These are phyloP conservation scores for Kingdonia uniflora DNA, from an alignment of 164 flowering plant genomes.

Conservation along the genomic window DNA sequence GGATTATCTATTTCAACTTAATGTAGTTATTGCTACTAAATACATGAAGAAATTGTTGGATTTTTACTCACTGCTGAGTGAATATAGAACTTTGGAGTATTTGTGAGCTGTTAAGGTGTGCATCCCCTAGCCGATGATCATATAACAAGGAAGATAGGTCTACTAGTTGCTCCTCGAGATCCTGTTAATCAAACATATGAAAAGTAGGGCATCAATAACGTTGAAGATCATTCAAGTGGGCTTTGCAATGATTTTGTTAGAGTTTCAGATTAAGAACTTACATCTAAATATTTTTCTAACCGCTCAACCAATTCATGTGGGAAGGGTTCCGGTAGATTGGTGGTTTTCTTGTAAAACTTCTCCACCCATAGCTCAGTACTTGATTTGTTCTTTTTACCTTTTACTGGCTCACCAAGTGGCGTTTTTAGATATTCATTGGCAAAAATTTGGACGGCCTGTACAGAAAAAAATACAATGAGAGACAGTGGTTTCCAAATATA, in stretches of 20 bases:
- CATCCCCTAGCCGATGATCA: constrained; percentile 80
- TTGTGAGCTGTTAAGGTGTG: constrained; percentile 80
- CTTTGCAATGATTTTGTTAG: no score
- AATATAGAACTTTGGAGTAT: constrained; percentile 79
- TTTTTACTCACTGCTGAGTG: constrained; percentile 57
- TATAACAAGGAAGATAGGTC: constrained; percentile 83
- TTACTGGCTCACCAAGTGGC: constrained; percentile 95
- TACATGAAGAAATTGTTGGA: no score
- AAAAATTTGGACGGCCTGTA: constrained; percentile 16
- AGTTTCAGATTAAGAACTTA: no score
- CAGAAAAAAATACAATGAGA: neutral
- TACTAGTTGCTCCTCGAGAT: constrained; percentile 88
- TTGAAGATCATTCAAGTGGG: no score
- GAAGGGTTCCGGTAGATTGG: constrained; percentile 89
- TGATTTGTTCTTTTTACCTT: constrained; percentile 77
- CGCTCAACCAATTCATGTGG: constrained; percentile 93
- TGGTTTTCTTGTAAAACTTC: constrained; percentile 87
- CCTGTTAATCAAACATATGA: no score
- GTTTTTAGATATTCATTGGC: constrained; percentile 79
- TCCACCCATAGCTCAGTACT: constrained; percentile 67
- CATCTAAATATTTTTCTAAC: constrained; percentile 83
- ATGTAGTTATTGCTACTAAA: no score
- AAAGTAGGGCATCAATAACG: no score
- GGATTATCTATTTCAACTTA: no score
- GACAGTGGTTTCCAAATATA: neutral